Base-by-base conservation (phyloP, 2,329 filamentous ascomycete species). In the Apiospora malaysiana region DNA sequence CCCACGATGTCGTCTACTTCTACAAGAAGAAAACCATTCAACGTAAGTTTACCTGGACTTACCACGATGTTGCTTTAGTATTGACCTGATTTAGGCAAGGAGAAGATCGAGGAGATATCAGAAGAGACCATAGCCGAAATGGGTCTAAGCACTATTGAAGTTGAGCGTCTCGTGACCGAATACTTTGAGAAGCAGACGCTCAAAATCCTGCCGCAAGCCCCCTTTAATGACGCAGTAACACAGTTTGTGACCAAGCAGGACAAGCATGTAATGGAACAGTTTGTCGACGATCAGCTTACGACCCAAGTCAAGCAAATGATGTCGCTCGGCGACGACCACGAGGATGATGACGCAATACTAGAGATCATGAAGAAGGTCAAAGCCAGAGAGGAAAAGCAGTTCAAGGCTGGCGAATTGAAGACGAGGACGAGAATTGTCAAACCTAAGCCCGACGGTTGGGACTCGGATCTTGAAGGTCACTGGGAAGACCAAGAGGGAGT, bases 161-260 rank as follows among this genome's bases (percentile, higher is more conserved):
- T 99, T 5, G 94, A 97, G 74, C 92, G 92, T 74, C 86, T 99
- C 0, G 95, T 99, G 0, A 89, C 92, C 68, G 94, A 98, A 75
- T 98, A 95, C 76, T 87, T 99, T 2, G 89, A 89, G 0, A 93
- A 93, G 0, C 95, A 98, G 77, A 95, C 94, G 0, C 88, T 99
- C 43, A 97, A 95, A 71, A 96, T 99, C 67, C 86, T 99, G 0
- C 96, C 96, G 0, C 94, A 97, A 77, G 96, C 95, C 42, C 93
- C 92, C 0, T 98, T 99, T 77, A 93, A 94, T 21, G 95, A 98
- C 77, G 96, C 96, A 0, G 94, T 99, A 6, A 92, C 91, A 66
- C 93, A 97, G 72, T 99, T 96, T 76, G 94, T 99, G 37, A 91
- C 95, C 79, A 98, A 98, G 75, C 94, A 97, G 75, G 96, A 99